These are phyloP conservation scores for Saccharomycopsis sp. DNA, from an alignment of 805 yeast genomes.

Conservation along the genomic window DNA sequence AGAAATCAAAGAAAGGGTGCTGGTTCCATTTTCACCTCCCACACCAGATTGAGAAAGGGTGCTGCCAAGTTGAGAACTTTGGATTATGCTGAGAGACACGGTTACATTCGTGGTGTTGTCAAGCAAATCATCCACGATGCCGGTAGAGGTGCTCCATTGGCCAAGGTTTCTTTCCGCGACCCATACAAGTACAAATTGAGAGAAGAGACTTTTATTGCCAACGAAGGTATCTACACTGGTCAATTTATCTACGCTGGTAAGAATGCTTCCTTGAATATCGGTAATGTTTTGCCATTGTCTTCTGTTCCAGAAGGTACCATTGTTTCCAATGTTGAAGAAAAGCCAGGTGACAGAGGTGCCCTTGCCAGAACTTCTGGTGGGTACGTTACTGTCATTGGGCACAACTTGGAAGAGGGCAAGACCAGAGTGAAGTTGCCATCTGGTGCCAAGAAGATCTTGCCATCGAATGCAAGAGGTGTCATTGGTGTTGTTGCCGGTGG, in stretches of 20 bases:
- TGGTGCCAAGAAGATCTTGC: conserved; percentile 95
- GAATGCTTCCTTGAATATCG: conserved; percentile 93
- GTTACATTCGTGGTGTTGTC: conserved; percentile 98
- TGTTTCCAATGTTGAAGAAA: conserved; percentile 96
- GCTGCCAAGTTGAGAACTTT: conserved; percentile 99
- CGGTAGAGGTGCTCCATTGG: conserved; percentile 99
- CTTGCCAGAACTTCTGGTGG: conserved; percentile 99
- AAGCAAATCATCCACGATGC: conserved; percentile 98
- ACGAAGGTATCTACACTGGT: conserved; percentile 99
- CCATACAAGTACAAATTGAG: conserved; percentile 98
- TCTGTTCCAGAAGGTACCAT: conserved; percentile 99
- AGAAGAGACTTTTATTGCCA: conserved; percentile 98
- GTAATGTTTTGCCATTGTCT: conserved; percentile 96
- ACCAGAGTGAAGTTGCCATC: conserved; percentile 99
- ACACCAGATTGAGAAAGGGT: conserved; percentile 99
- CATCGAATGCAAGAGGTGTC: conserved; percentile 98
- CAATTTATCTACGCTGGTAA: conserved; percentile 98
- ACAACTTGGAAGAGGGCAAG: conserved; percentile 98
- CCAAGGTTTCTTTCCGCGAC: conserved; percentile 98
- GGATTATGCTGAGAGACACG: conserved; percentile 99
- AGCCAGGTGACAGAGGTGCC: conserved; percentile 99
- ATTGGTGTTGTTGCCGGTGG: conserved; percentile 99
- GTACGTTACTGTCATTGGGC: conserved; percentile 98
- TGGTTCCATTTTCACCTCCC: conserved; percentile 99
- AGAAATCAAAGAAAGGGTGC: conserved; percentile 99